Evolutionary conservation across 1,284 basidiomycete species (phyloP).

Genomic region (Cryptococcus sp.): DNA sequence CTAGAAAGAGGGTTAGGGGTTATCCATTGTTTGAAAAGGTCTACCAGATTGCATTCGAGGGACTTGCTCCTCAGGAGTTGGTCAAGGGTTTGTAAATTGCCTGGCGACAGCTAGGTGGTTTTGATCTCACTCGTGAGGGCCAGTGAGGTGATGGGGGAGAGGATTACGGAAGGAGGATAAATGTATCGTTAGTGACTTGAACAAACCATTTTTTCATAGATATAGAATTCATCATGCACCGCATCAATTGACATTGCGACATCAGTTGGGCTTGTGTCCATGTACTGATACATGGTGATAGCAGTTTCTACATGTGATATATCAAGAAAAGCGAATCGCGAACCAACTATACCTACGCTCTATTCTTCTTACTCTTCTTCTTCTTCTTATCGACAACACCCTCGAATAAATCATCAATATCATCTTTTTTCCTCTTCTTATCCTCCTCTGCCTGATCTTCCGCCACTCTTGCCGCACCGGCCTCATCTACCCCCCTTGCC

Average conservation of each 20-base stretch:
- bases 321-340: too few relatives aligned
- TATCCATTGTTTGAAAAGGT: constrained; percentile 58
- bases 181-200: neutral
- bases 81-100: constrained; percentile 37
- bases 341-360: constrained; percentile 1
- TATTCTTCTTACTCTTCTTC: constrained; percentile 20
- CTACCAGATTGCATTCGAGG: constrained; percentile 50
- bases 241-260: too few relatives aligned
- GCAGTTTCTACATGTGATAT: too few relatives aligned
- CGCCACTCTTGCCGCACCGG: constrained; percentile 1
- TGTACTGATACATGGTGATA: too few relatives aligned
- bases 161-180: neutral
- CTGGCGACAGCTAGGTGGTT: too few relatives aligned
- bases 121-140: too few relatives aligned
- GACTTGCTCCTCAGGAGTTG: constrained; percentile 33
- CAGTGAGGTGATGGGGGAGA: too few relatives aligned
- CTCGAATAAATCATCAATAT: constrained; percentile 33
- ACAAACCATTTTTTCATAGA: too few relatives aligned
- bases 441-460: constrained; percentile 23
- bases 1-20: constrained; percentile 43
- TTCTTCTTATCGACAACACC: constrained; percentile 22
- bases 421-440: constrained; percentile 25
- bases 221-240: too few relatives aligned
- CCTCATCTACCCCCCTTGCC: constrained; percentile 1
- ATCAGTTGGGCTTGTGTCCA: too few relatives aligned